A percentile compares a stretch with the other conserved stretches of the same genome.
phyloP scores from a whole-genome alignment of 306 rosid genomes.

The Amphicarpaea edgeworthii region DNA sequence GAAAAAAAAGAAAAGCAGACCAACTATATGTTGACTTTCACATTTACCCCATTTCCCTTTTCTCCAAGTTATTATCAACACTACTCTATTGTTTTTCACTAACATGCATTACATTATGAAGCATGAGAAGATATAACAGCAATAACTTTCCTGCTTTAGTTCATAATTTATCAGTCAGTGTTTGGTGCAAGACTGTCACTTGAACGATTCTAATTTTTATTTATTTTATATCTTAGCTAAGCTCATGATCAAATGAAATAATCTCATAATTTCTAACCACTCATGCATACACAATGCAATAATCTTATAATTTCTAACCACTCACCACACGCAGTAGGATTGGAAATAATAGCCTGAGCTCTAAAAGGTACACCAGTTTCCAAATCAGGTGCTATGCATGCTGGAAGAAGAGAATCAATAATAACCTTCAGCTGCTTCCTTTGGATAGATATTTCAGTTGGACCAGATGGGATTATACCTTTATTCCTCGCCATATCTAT shows the following conservation, averaged over 20 bases:
- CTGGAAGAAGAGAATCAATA: constrained; percentile 90
- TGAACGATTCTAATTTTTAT: not conserved
- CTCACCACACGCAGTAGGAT: constrained; percentile 88
- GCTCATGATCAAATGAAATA: not conserved
- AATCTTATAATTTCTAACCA: constrained; percentile 40
- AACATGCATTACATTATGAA: not conserved
- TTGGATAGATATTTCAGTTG: constrained; percentile 77
- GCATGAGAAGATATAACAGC: constrained; percentile 6
- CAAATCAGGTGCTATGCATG: constrained; percentile 84
- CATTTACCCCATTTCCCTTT: too few relatives aligned
- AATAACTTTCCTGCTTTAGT: not conserved
- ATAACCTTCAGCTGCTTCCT: constrained; percentile 84
- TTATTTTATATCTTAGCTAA: not conserved
- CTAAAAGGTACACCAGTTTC: constrained; percentile 78
- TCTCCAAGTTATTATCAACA: too few relatives aligned
- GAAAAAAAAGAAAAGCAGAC: not conserved
- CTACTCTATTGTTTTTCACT: constrained; percentile 15
- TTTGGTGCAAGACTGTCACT: not conserved
- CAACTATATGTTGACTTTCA: not conserved
- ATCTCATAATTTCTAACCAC: too few relatives aligned
- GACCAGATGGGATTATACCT: constrained; percentile 88
- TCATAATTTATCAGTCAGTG: not conserved
- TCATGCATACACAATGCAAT: constrained; percentile 32
- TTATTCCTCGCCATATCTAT: constrained; percentile 86
- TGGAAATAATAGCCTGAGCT: constrained; percentile 92